phyloP scores from a whole-genome alignment of 768 basidiomycete genomes.

The Calocybe cyanea region DNA sequence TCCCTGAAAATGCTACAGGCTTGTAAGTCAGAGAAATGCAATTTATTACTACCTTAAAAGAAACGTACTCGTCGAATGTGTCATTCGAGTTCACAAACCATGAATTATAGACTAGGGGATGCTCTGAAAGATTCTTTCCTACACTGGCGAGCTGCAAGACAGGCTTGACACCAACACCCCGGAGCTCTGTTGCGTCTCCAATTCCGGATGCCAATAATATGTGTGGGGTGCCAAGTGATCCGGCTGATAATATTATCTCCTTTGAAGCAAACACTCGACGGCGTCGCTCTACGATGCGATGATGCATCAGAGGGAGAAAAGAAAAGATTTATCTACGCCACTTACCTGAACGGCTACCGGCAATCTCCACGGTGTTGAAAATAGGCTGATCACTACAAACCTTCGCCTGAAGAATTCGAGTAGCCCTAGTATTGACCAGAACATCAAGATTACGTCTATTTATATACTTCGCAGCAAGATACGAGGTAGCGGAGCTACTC shows the following conservation, averaged over 20 bases:
- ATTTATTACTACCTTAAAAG: too few species aligned
- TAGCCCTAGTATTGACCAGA: constrained; percentile 20
- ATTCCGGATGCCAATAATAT: constrained; percentile 32
- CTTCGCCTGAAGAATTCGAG: constrained; percentile 17
- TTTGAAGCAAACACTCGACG: constrained; percentile 32
- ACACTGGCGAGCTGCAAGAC: constrained; percentile 23
- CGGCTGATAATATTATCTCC: constrained; percentile 47
- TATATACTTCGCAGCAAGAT: constrained; percentile 17
- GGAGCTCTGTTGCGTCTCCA: constrained; percentile 21
- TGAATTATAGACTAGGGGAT: constrained; percentile 16
- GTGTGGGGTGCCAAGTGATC: constrained; percentile 28
- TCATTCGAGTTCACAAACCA: constrained; percentile 27
- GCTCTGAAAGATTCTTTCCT: constrained; percentile 25
- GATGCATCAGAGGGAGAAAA: not conserved
- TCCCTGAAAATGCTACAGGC: constrained; percentile 3
- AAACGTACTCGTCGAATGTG: constrained; percentile 14
- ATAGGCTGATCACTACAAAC: constrained; percentile 2
- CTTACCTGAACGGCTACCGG: not conserved
- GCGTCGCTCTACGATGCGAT: not conserved
- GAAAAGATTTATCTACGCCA: not conserved
- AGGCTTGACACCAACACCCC: constrained; percentile 16
- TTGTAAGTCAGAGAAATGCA: too few species aligned
- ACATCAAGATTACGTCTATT: constrained; percentile 24
- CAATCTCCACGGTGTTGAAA: not conserved
- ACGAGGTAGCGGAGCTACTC: constrained; percentile 19